Base-by-base conservation (phyloP, 140 eudicot genomes). In the Anethum foeniculum region DNA sequence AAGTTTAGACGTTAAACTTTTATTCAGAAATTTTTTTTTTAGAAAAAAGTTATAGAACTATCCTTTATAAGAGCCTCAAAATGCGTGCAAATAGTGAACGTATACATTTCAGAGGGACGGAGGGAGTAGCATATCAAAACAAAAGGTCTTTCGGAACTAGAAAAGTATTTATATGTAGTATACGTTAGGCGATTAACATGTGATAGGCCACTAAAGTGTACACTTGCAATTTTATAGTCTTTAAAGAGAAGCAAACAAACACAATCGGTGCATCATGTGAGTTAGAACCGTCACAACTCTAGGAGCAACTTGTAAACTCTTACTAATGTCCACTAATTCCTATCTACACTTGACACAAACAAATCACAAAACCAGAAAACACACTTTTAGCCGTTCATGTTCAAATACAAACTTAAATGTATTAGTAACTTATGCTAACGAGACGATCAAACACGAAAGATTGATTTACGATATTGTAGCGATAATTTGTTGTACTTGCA, bases 191-290 rank as follows among this genome's bases (percentile, higher is more conserved):
- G 2, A 19, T 52, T 18, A 52, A 19, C 25, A 25, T 62, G 34
- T n/a, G 69, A 25, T n/a, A 58, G 14, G 11, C 68, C 68, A 51
- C 58, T 51, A 54, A 54, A 54, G 64, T 21, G 67, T n/a, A 58
- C 68, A n/a, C 25, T n/a, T 23, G 14, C 27, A n/a, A n/a, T 9
- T 3, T n/a, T 38, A 10, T 25, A n/a, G 48, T 36, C 10, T 38
- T 23, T 75, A 1, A 44, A 10, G 58, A 46, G 39, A 47, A 47
- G 9, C 39, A 75, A 75, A 44, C 58, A 75, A 75, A 69, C 67
- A 69, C 43, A 69, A 75, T n/a, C 56, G 27, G 30, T 75, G 56
- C 23, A 75, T n/a, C 78, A 75, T 75, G 60, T 74, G 78, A 43
- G 30, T 38, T 19, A 51, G n/a, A 69, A 69, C n/a, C 43, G 77